Evolutionary conservation across 495 filamentous ascomycete genomes (phyloP).

Genomic region (Darksidea phi): DNA sequence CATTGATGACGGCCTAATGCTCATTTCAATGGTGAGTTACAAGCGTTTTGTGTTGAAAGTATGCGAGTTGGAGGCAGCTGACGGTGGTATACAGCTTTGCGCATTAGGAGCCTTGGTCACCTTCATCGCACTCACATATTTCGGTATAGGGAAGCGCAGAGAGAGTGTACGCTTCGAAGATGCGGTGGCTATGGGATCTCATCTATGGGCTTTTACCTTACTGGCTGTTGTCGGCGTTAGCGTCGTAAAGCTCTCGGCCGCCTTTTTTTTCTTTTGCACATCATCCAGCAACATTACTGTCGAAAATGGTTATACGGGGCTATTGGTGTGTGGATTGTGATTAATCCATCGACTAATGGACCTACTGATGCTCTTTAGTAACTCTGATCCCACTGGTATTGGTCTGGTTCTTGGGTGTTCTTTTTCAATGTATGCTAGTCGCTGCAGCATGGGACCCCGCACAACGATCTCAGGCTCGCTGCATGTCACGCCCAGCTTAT

Average conservation of each 20-base stretch:
- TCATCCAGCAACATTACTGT: neutral
- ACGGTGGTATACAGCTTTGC: neutral
- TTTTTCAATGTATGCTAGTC: conserved; percentile 15
- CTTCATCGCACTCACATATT: conserved; percentile 1
- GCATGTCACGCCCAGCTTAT: no score
- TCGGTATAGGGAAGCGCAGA: neutral
- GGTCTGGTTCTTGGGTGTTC: neutral
- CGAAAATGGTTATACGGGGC: conserved; percentile 4
- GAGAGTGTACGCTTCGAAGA: neutral
- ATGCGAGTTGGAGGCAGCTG: neutral
- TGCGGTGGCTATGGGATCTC: neutral
- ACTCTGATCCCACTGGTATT: neutral
- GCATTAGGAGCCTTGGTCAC: neutral
- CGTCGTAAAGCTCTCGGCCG: conserved; percentile 12
- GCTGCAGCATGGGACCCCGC: conserved; percentile 3
- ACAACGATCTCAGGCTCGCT: no score
- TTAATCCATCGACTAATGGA: no score
- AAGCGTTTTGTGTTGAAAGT: neutral
- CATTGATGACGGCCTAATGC: conserved; percentile 14
- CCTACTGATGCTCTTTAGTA: neutral
- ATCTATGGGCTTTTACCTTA: conserved; percentile 3
- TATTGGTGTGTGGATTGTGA: neutral
- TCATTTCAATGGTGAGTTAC: conserved; percentile 1
- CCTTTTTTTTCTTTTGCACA: conserved; percentile 12
- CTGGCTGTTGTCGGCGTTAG: conserved; percentile 2